A percentile compares a stretch with the other conserved stretches of the same genome.
These are phyloP conservation scores for Malassezia equina DNA, from an alignment of 1,284 basidiomycete species.

Conservation along the genomic window DNA sequence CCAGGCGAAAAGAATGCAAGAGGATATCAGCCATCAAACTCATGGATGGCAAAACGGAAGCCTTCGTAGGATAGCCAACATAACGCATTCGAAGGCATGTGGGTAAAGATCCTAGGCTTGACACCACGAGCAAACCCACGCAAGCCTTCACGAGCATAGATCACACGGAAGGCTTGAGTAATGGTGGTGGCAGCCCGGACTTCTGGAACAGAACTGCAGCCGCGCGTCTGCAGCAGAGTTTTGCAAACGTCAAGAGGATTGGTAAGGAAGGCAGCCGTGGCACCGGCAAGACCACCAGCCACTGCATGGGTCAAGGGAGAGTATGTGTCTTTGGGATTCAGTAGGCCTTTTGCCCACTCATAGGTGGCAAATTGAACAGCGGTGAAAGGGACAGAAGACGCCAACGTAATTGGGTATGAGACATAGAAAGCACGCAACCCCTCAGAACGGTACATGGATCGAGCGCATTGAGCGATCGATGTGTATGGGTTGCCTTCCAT, in stretches of 20 bases:
- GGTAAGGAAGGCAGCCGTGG: constrained; percentile 85
- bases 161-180: constrained; percentile 76
- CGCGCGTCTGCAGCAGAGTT: constrained; percentile 87
- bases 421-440: constrained; percentile 90
- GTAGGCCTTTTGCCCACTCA: constrained; percentile 75
- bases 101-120: constrained; percentile 81
- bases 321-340: constrained; percentile 79
- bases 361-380: constrained; percentile 96
- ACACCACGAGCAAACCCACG: constrained; percentile 79
- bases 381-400: constrained; percentile 94
- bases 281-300: constrained; percentile 84
- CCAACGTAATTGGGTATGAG: constrained; percentile 88
- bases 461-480: constrained; percentile 70
- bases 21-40: neutral
- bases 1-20: neutral
- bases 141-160: constrained; percentile 72
- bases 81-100: constrained; percentile 92
- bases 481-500: constrained; percentile 81
- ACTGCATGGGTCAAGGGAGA: constrained; percentile 82
- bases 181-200: constrained; percentile 78
- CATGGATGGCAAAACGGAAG: constrained; percentile 31
- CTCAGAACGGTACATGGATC: constrained; percentile 71
- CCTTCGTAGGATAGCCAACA: constrained; percentile 65
- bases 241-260: constrained; percentile 98
- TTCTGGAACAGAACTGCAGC: constrained; percentile 66